phyloP scores from a whole-genome alignment of 176 grass and related monocot genomes.

The Carex littledalei region DNA sequence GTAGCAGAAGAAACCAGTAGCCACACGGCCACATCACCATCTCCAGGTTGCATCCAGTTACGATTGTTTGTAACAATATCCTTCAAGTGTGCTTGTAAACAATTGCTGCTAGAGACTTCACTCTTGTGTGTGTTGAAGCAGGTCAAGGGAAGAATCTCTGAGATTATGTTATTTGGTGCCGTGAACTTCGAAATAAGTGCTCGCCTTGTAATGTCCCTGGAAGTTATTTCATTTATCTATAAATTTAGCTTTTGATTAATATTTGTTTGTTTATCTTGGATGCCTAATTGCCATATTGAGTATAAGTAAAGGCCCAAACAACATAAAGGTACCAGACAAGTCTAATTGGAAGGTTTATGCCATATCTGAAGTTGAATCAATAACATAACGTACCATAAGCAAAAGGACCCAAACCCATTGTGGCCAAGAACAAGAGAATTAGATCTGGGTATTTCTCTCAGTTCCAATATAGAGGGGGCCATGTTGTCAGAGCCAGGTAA shows the following conservation, averaged over 20 bases:
- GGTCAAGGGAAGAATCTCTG: slow-evolving; percentile 65
- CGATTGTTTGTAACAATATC: slow-evolving; percentile 23
- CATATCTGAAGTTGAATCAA: slow-evolving; percentile 6
- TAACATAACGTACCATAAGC: slow-evolving; percentile 64
- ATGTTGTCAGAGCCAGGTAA: slow-evolving; percentile 47
- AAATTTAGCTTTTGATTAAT: slow-evolving; percentile 4
- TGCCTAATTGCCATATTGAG: background rate
- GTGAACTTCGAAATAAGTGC: slow-evolving; percentile 33
- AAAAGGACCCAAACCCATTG: slow-evolving; percentile 68
- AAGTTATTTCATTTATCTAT: slow-evolving; percentile 5
- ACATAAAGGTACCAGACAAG: background rate
- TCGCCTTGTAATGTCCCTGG: slow-evolving; percentile 49
- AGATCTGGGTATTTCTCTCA: slow-evolving; percentile 57
- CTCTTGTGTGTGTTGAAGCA: slow-evolving; percentile 48
- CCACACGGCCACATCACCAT: slow-evolving; percentile 68
- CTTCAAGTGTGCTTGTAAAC: slow-evolving; percentile 33
- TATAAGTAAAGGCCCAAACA: background rate
- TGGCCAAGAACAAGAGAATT: slow-evolving; percentile 59
- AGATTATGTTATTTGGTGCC: slow-evolving; percentile 47
- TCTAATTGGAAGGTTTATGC: background rate
- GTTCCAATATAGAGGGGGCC: slow-evolving; percentile 51
- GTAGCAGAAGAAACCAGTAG: slow-evolving; percentile 69
- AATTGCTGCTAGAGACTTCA: slow-evolving; percentile 32
- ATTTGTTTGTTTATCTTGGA: slow-evolving; percentile 10
- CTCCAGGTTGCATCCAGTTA: slow-evolving; percentile 25